Percentiles rank a stretch among this genome's conserved stretches.
Conservation (phyloP, 2,329 filamentous ascomycete genomes). For the Fusarium falciforme region DNA sequence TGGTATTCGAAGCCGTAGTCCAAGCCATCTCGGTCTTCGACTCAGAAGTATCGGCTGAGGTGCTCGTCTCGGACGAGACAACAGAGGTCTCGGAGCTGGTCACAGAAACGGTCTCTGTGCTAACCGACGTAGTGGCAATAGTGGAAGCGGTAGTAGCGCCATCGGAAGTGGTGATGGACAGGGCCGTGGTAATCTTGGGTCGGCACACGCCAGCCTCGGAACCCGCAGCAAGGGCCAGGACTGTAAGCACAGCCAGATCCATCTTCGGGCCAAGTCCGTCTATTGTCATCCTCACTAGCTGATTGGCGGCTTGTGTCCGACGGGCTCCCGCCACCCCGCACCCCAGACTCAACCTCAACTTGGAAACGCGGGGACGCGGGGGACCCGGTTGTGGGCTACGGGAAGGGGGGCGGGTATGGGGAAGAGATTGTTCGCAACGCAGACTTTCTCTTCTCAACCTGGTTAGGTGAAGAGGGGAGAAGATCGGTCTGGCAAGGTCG, state of each 20-base stretch:
- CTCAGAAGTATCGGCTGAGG: background rate
- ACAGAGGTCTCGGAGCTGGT: background rate
- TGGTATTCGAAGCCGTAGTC: background rate
- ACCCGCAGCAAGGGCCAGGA: background rate
- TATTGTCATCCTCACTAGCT: background rate
- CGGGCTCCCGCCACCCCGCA: slow-evolving; percentile 1
- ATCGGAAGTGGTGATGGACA: background rate
- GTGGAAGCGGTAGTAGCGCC: no score
- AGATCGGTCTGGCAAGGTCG: background rate
- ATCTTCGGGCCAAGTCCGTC: slow-evolving; percentile 9
- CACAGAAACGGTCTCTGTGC: background rate
- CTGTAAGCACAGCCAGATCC: background rate
- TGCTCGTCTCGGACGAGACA: background rate
- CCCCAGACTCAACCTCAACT: background rate
- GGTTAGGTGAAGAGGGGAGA: background rate
- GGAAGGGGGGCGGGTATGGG: background rate
- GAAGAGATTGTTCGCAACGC: background rate
- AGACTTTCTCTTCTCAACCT: background rate
- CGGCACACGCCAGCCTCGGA: background rate
- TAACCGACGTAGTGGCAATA: background rate
- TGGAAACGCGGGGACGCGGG: slow-evolving; percentile 27
- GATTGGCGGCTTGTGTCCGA: slow-evolving; percentile 11
- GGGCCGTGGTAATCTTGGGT: background rate
- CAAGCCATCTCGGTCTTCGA: background rate
- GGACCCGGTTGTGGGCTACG: background rate